These are phyloP conservation scores for Talaromyces wortmannii DNA, from an alignment of 495 filamentous ascomycete species.

Conservation along the genomic window DNA sequence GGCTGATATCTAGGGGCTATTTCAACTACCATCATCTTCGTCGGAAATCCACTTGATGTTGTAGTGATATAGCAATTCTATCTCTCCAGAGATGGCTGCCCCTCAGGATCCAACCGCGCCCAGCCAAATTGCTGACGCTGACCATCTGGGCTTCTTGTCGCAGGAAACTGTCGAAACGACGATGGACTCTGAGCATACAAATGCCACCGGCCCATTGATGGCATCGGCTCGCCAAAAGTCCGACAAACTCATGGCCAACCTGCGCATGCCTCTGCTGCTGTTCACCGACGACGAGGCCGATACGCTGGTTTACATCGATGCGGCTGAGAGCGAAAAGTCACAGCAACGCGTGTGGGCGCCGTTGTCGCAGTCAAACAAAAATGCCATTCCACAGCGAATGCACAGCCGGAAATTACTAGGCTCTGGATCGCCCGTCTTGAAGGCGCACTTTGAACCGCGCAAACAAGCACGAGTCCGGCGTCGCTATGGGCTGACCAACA, in stretches of 20 bases:
- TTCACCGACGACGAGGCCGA: slow-evolving; percentile 33
- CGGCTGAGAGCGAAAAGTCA: slow-evolving; percentile 16
- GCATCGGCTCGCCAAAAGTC: background rate
- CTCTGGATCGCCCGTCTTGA: slow-evolving; percentile 43
- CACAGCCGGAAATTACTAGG: slow-evolving; percentile 37
- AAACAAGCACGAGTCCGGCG: slow-evolving; percentile 17
- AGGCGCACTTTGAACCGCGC: slow-evolving; percentile 34
- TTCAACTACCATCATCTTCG: no score
- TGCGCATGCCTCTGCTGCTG: slow-evolving; percentile 14
- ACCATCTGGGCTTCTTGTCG: background rate
- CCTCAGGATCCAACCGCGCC: background rate
- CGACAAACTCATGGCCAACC: background rate
- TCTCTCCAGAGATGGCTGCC: background rate
- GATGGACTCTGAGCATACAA: background rate
- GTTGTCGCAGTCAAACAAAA: slow-evolving; percentile 9
- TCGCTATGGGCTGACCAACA: slow-evolving; percentile 20
- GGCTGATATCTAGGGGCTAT: no score
- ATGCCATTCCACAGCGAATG: slow-evolving; percentile 30
- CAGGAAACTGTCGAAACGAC: background rate
- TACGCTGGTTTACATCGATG: slow-evolving; percentile 51
- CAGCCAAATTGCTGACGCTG: background rate
- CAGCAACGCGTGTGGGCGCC: slow-evolving; percentile 9
- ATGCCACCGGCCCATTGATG: background rate
- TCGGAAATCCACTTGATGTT: no score
- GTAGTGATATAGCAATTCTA: no score